Evolutionary conservation across 306 rosid genomes (phyloP).

Genomic region (Pyrus pyrifolia): DNA sequence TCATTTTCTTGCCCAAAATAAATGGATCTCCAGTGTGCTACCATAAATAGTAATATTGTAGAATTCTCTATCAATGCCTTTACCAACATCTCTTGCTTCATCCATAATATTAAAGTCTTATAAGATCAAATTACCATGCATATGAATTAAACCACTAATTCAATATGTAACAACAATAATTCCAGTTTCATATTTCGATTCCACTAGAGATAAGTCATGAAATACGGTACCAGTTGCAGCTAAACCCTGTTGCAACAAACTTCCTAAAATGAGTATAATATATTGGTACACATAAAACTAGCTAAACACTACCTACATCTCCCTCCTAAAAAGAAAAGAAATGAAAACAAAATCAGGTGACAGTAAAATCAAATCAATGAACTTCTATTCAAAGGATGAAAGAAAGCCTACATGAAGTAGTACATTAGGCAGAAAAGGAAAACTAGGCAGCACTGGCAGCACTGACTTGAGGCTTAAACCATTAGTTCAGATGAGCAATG

Average conservation of each 20-base stretch:
- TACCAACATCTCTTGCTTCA: constrained; percentile 59
- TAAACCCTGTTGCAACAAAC: too few species aligned
- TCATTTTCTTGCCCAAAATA: constrained; percentile 82
- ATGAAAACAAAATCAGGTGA: neutral
- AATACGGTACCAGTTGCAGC: neutral
- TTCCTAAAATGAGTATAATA: too few species aligned
- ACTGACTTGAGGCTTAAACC: neutral
- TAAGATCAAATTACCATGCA: constrained; percentile 39
- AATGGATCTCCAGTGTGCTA: constrained; percentile 58
- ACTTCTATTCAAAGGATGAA: neutral
- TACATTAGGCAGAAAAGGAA: neutral
- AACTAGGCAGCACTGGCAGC: neutral
- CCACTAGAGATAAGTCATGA: neutral
- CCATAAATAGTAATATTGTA: constrained; percentile 37
- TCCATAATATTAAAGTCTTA: constrained; percentile 47
- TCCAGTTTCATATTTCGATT: neutral
- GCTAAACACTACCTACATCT: neutral
- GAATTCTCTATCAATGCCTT: constrained; percentile 19
- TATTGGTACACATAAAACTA: neutral
- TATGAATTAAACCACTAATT: neutral
- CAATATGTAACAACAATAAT: neutral
- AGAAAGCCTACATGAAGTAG: neutral
- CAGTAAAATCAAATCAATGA: neutral
- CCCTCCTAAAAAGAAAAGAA: neutral
- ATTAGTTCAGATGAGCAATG: neutral